Evolutionary conservation across 768 basidiomycete species (phyloP).

Genomic region (Daedalea quercina): DNA sequence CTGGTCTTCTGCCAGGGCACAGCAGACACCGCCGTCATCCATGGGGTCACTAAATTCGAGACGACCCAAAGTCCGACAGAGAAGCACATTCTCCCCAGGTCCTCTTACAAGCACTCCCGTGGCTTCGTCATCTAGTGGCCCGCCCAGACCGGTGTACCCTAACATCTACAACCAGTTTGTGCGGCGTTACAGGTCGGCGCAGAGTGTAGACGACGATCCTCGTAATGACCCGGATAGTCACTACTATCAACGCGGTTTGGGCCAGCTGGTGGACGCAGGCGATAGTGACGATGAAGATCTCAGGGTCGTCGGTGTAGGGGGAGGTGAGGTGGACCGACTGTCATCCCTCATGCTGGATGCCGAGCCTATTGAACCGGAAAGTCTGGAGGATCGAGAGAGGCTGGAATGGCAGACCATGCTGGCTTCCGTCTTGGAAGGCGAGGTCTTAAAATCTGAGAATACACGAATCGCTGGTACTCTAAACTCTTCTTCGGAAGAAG

Average conservation of each 20-base stretch:
- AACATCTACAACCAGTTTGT: constrained; percentile 80
- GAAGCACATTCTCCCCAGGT: constrained; percentile 23
- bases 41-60: constrained; percentile 17
- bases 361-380: constrained; percentile 60
- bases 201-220: constrained; percentile 58
- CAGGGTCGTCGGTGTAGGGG: constrained; percentile 32
- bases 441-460: constrained; percentile 93
- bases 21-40: constrained; percentile 18
- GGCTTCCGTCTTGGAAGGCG: constrained; percentile 86
- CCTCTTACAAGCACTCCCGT: constrained; percentile 21
- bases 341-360: constrained; percentile 51
- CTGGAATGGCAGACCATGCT: constrained; percentile 97
- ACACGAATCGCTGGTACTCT: constrained; percentile 82
- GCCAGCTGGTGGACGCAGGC: constrained; percentile 61
- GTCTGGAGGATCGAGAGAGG: constrained; percentile 71
- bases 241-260: constrained; percentile 69
- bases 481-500: constrained; percentile 61
- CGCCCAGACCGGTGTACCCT: constrained; percentile 35
- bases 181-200: constrained; percentile 61
- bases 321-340: constrained; percentile 44
- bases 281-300: constrained; percentile 74
- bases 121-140: constrained; percentile 22
- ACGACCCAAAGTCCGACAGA: constrained; percentile 24
- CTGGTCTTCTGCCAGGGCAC: constrained; percentile 24
- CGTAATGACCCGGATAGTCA: constrained; percentile 80